Percentiles rank a stretch among this genome's conserved stretches.
phyloP scores from a whole-genome alignment of 495 filamentous ascomycete species.

The Aspergillus taichungensis region DNA sequence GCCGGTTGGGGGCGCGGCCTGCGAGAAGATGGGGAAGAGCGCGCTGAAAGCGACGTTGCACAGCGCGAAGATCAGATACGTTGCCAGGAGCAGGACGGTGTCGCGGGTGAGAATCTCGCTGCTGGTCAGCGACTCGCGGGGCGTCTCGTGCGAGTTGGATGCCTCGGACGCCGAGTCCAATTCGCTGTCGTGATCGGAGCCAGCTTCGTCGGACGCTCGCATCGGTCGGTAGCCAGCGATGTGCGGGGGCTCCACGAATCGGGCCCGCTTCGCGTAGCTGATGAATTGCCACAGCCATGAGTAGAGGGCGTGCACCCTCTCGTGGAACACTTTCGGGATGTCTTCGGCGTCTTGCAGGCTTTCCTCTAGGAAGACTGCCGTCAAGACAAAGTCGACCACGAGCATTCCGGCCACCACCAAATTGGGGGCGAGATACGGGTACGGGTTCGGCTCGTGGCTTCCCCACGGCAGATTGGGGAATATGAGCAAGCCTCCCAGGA shows the following conservation, averaged over 20 bases:
- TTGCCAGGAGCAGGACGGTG: constrained; percentile 68
- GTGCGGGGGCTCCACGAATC: constrained; percentile 41
- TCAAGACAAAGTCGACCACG: constrained; percentile 60
- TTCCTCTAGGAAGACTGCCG: constrained; percentile 75
- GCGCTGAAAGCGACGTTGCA: constrained; percentile 85
- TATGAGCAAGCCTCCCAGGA: constrained; percentile 78
- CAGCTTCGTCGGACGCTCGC: constrained; percentile 19
- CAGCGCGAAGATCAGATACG: constrained; percentile 82
- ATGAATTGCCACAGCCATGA: constrained; percentile 68
- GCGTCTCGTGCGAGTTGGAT: constrained; percentile 24
- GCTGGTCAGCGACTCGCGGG: constrained; percentile 30
- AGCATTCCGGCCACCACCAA: constrained; percentile 63
- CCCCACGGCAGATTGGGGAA: constrained; percentile 46
- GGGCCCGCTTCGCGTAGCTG: constrained; percentile 46
- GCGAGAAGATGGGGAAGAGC: constrained; percentile 84
- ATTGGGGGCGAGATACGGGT: constrained; percentile 84
- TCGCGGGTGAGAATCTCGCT: constrained; percentile 62
- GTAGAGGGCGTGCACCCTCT: constrained; percentile 52
- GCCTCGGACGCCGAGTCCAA: constrained; percentile 36
- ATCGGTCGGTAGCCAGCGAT: constrained; percentile 11
- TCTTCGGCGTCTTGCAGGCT: constrained; percentile 67
- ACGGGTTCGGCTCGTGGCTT: constrained; percentile 44
- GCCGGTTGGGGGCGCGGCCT: constrained; percentile 63
- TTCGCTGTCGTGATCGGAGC: constrained; percentile 32
- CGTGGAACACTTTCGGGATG: constrained; percentile 47